Evolutionary conservation across 2,329 filamentous ascomycete genomes (phyloP), one percentile per base, ranked within the genome.

Genomic region (Thielaviopsis euricoi): DNA sequence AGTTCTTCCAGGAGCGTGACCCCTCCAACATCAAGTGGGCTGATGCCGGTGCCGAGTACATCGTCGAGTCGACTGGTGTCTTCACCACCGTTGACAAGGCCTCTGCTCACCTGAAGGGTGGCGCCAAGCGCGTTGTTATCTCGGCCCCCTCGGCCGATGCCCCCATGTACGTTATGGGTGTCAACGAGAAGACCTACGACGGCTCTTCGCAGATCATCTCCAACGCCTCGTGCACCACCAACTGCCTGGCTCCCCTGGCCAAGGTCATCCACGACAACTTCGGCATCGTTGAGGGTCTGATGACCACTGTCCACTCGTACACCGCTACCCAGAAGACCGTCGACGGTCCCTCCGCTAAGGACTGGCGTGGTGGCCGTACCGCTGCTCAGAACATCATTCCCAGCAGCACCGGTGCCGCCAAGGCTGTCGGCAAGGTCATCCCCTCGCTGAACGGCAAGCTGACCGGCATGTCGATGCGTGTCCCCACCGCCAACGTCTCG

Each of bases 341-440:
- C 69, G 93, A 98, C 70, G 93, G 89, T 72, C 93, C 93, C 71
- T 97, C 93, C 65, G 80, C 78, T 75, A 98, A 98, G 87, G 93
- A 97, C 81, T 98, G 91, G 91, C 87, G 91, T 78, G 93, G 93
- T 83, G 93, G 93, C 75, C 93, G 93, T 79, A 90, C 88, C 68
- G 93, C 93, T 77, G 93, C 93, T 71, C 87, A 95, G 82, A 97
- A 98, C 86, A 97, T 97, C 82, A 97, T 98, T 71, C 93, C 93
- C 76, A 89, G 84, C 80, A 95, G 88, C 83, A 98, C 93, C 65
- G 93, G 93, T 84, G 93, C 93, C 74, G 93, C 93, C 73, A 98
- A 98, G 89, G 93, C 93, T 72, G 93, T 98, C 78, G 93, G 93
- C 79, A 98, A 98, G 86, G 93, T 97, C 80, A 97, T 97, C 70